Base-by-base conservation (phyloP, 2,329 filamentous ascomycete species). In the Colletotrichum truncatum region DNA sequence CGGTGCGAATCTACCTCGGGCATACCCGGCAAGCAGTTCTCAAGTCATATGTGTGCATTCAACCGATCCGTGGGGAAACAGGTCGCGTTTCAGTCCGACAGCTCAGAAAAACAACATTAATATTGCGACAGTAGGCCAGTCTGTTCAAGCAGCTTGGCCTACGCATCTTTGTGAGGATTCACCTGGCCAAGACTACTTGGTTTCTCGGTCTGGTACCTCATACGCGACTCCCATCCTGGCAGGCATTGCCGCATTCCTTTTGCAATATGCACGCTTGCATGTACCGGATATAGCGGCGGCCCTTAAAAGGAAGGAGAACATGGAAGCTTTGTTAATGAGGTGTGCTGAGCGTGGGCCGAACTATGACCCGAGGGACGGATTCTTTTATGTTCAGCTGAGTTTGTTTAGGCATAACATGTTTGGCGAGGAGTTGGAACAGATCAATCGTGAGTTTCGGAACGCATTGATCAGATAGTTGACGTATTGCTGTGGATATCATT, bases 1-100 rank as follows among this genome's bases (percentile, higher is more conserved):
- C 39, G 69, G 69, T 4, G 69, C 51, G 4, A 51, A 55, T 5
- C 43, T n/a, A 4, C 55, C 36, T 4, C 64, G 64, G 8, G 54
- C 69, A 1, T 71, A 54, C 51, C 69, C 68, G 1, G 69, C 69
- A 8, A 54, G 59, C 14, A n/a, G 52, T 10, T 26, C 16, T 1
- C 34, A 41, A 2, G 69, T 71, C 43, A 64, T 71, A 38, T 67
- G 64, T 48, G 56, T 70, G 1, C 62, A 71, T 46, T 64, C 69
- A 12, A 64, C 67, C 1, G 58, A 67, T 18, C 18, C 39, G 4
- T 9, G 69, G 30, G 69, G 68, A 3, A 61, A 60, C 10, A 28
- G 30, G 9, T 70, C 68, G 8, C 16, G 21, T 3, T 66, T 70
- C 51, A 69, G 46, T 28, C 69, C 69, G 4, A 68, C 64, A 6